phyloP scores from a whole-genome alignment of 148 eudicot genomes.

The Heliosperma pusillum region DNA sequence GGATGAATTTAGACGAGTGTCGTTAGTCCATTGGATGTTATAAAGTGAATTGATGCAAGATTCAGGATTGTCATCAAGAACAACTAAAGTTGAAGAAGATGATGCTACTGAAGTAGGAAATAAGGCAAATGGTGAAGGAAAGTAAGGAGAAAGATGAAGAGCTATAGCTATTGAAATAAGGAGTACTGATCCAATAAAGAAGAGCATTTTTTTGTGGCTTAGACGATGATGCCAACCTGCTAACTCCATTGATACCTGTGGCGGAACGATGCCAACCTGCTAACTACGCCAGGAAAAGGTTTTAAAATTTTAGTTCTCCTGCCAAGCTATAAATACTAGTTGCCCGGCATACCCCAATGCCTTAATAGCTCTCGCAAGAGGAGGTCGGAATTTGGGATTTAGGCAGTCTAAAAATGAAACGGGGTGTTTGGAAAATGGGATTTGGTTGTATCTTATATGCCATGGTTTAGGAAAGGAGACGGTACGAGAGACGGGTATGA shows the following conservation, averaged over 20 bases:
- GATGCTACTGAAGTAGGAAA: constrained; percentile 14
- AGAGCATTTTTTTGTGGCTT: constrained; percentile 88
- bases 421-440: no score
- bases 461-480: no score
- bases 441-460: no score
- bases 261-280: no score
- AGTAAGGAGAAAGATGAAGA: constrained; percentile 86
- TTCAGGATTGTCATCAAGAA: constrained; percentile 34
- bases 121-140: constrained; percentile 47
- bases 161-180: constrained; percentile 83
- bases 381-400: no score
- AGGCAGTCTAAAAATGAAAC: no score
- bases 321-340: no score
- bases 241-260: constrained; percentile 20
- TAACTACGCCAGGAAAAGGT: no score
- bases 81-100: constrained; percentile 16
- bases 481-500: no score
- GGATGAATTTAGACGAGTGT: constrained; percentile 14
- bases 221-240: constrained; percentile 83
- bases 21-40: constrained; percentile 33
- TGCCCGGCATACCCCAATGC: no score
- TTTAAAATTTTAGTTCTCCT: no score
- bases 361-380: no score
- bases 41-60: constrained; percentile 60
- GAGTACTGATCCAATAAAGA: constrained; percentile 84